Conservation (phyloP, 768 basidiomycete genomes). For the Postia placenta region DNA sequence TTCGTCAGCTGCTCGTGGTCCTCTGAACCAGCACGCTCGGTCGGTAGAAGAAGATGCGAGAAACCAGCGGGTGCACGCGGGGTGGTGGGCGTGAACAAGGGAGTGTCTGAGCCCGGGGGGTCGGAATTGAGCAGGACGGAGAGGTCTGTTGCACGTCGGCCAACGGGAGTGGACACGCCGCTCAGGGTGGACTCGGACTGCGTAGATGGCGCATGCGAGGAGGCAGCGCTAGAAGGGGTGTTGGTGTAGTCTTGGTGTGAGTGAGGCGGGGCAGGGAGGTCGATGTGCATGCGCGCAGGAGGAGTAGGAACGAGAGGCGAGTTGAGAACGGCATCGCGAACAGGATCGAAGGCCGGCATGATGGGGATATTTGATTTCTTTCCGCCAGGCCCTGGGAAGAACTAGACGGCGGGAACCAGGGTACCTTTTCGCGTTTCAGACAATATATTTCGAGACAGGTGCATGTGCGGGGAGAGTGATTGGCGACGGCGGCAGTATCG, state of each 20-base stretch:
- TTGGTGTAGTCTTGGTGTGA: slow-evolving; percentile 32
- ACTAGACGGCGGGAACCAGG: neutral
- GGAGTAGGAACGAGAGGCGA: slow-evolving; percentile 53
- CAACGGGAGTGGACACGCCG: slow-evolving; percentile 37
- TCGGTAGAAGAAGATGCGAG: slow-evolving; percentile 31
- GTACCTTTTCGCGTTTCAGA: too few relatives aligned
- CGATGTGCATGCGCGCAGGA: slow-evolving; percentile 22
- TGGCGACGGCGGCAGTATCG: too few relatives aligned
- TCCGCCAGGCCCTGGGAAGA: neutral
- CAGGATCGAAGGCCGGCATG: slow-evolving; percentile 81
- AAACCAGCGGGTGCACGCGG: slow-evolving; percentile 26
- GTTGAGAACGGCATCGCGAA: slow-evolving; percentile 81
- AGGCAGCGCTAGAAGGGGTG: slow-evolving; percentile 15
- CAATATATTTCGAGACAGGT: too few relatives aligned
- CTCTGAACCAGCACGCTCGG: slow-evolving; percentile 6
- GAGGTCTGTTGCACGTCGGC: slow-evolving; percentile 69
- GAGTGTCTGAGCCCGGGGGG: slow-evolving; percentile 38
- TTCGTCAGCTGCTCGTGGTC: slow-evolving; percentile 27
- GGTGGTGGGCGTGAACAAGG: slow-evolving; percentile 31
- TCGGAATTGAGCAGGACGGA: slow-evolving; percentile 69
- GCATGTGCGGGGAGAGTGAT: too few relatives aligned
- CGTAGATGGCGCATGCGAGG: slow-evolving; percentile 31
- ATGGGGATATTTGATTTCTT: slow-evolving; percentile 1
- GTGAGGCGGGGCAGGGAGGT: slow-evolving; percentile 17
- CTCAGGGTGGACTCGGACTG: slow-evolving; percentile 27